Base-by-base conservation (phyloP, 2,329 filamentous ascomycete species). In the Curvularia sp. region DNA sequence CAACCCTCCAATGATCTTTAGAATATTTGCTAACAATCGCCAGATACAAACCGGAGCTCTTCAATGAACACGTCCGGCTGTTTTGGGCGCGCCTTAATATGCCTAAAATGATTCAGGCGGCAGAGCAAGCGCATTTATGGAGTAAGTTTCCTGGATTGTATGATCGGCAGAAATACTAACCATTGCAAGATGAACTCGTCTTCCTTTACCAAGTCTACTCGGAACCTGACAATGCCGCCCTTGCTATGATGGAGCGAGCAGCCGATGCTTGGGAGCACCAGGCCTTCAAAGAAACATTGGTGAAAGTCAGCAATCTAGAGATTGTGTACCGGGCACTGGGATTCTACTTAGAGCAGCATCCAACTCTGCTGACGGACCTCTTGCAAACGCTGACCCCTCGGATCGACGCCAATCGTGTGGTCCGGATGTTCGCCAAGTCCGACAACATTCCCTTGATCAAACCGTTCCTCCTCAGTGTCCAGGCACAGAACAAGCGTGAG, bases 181-280 rank as follows among this genome's bases (percentile, higher is more conserved):
- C 93, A 98, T 70, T 95, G 94, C 28, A 97, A 97, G 86, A 89
- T 97, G 85, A 99, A 80, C 84, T 99, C 1, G 43, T 46, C 9
- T 23, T 21, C 63, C 99, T 99, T 87, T 86, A 97, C 69, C 98
- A 98, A 83, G 92, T 92, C 77, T 95, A 99, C 80, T 98, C 97
- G 73, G 96, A 99, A 77, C 97, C 90, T 79, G 96, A 99, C 80
- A 98, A 99, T 74, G 95, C 95, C 43, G 93, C 93, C 47, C 85
- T 99, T 53, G 92, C 95, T 18, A 97, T 99, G 82, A 99, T 99
- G 87, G 95, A 99, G 83, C 92, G 93, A 68, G 91, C 95, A 12
- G 89, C 96, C 66, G 96, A 98, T 82, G 93, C 95, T 1, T 99
- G 95, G 95, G 96, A 99, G 78, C 95, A 99, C 81, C 93, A 97